phyloP scores from a whole-genome alignment of 225 moss, liverwort and hornwort species.

The Rhytidiadelphus loreus region DNA sequence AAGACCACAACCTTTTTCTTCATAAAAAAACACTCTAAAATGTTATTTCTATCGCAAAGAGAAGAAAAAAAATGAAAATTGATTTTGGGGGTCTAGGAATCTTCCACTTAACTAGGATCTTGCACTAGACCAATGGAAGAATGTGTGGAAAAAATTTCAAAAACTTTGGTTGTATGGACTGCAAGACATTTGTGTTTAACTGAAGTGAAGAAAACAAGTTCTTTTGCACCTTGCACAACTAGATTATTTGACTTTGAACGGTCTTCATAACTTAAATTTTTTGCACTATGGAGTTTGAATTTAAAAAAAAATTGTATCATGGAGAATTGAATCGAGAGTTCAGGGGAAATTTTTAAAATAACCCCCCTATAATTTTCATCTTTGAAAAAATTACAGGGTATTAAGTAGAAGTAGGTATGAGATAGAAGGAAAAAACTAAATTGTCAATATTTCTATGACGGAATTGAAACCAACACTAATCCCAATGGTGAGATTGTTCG shows the following conservation, averaged over 20 bases:
- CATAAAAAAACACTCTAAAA: neutral
- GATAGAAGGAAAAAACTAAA: too few species aligned
- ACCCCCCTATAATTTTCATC: too few species aligned
- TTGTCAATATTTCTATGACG: neutral
- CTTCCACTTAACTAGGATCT: too few species aligned
- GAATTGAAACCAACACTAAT: neutral
- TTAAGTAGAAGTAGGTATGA: neutral
- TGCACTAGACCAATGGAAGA: neutral
- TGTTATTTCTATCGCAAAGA: neutral
- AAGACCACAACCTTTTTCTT: too few species aligned
- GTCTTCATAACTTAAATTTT: neutral
- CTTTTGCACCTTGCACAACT: neutral
- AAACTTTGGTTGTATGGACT: accelerated
- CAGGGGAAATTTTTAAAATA: too few species aligned
- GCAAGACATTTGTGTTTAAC: neutral
- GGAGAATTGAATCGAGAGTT: neutral
- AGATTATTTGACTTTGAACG: neutral
- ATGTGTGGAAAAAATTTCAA: neutral
- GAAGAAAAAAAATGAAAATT: neutral
- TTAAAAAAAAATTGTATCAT: neutral
- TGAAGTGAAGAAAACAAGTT: neutral
- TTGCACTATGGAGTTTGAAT: neutral
- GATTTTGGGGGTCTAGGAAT: too few species aligned
- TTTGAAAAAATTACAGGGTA: neutral
- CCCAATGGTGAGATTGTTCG: neutral